Evolutionary conservation across 2,329 filamentous ascomycete genomes (phyloP).

Genomic region (Balansia obtecta): DNA sequence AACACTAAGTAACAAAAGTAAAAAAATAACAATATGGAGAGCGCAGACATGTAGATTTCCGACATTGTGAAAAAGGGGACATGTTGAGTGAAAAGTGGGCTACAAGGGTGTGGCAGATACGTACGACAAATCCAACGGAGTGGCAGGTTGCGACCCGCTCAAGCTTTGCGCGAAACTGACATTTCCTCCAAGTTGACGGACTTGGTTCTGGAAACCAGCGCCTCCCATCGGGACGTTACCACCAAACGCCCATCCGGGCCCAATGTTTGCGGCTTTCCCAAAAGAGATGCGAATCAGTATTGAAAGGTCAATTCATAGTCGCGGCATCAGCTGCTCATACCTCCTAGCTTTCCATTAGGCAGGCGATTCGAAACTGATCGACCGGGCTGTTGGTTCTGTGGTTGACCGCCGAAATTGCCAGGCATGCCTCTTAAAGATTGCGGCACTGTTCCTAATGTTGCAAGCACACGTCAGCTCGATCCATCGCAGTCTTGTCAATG

Average conservation of each 20-base stretch:
- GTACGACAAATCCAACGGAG: constrained; percentile 53
- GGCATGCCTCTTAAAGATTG: constrained; percentile 51
- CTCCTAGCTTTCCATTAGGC: constrained; percentile 54
- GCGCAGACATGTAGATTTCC: no score
- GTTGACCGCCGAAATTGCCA: constrained; percentile 45
- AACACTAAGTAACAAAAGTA: not conserved
- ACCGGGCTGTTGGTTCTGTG: constrained; percentile 40
- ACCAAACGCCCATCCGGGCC: constrained; percentile 49
- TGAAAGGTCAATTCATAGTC: not conserved
- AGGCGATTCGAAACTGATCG: constrained; percentile 45
- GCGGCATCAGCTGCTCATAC: constrained; percentile 22
- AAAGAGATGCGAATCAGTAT: not conserved
- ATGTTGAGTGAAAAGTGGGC: constrained; percentile 3
- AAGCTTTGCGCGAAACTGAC: constrained; percentile 56
- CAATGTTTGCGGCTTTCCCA: constrained; percentile 33
- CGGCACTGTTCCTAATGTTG: constrained; percentile 40
- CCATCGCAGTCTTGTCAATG: not conserved
- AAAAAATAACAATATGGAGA: not conserved
- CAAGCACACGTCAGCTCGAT: constrained; percentile 15
- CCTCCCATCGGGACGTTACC: constrained; percentile 48
- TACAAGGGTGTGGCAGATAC: constrained; percentile 21
- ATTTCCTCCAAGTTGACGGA: constrained; percentile 44
- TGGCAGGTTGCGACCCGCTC: constrained; percentile 48
- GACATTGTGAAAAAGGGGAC: not conserved
- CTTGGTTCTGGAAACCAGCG: constrained; percentile 38